Percentiles rank a stretch among this genome's conserved stretches.
These are phyloP conservation scores for Drechslerella coelobrocha DNA, from an alignment of 2,329 filamentous ascomycete genomes.

Conservation along the genomic window DNA sequence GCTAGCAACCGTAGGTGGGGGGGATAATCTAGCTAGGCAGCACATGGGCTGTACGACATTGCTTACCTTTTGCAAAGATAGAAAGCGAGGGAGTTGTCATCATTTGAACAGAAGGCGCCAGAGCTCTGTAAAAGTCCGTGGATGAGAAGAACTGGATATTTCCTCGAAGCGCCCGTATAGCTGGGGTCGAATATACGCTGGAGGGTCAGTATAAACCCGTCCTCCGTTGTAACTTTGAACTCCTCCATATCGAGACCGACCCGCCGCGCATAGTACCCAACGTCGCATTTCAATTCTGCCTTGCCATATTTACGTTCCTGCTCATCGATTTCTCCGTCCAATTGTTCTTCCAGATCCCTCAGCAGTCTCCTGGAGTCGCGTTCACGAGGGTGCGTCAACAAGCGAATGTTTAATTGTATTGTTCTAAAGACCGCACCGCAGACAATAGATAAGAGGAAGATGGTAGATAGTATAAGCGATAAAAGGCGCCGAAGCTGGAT, in stretches of 20 bases:
- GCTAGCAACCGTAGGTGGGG: too few relatives aligned
- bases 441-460: constrained; percentile 78
- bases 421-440: constrained; percentile 66
- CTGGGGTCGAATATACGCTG: constrained; percentile 87
- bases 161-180: constrained; percentile 63
- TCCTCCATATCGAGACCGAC: constrained; percentile 86
- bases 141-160: constrained; percentile 84
- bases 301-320: constrained; percentile 71
- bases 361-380: constrained; percentile 20
- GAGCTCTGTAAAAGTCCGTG: constrained; percentile 87
- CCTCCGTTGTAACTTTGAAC: constrained; percentile 87
- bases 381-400: neutral
- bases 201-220: constrained; percentile 86
- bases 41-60: neutral
- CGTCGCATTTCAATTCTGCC: constrained; percentile 78
- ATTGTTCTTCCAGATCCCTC: constrained; percentile 59
- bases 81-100: constrained; percentile 88
- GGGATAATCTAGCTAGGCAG: constrained; percentile 6
- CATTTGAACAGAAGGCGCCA: constrained; percentile 87
- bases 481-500: constrained; percentile 70
- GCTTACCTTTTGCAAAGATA: constrained; percentile 77
- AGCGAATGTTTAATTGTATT: neutral
- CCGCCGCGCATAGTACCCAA: constrained; percentile 82
- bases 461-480: constrained; percentile 77
- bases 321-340: constrained; percentile 60